A percentile compares a stretch with the other conserved stretches of the same genome.
Conservation (phyloP, 208 protist species). For the Leishmania aethiopica region DNA sequence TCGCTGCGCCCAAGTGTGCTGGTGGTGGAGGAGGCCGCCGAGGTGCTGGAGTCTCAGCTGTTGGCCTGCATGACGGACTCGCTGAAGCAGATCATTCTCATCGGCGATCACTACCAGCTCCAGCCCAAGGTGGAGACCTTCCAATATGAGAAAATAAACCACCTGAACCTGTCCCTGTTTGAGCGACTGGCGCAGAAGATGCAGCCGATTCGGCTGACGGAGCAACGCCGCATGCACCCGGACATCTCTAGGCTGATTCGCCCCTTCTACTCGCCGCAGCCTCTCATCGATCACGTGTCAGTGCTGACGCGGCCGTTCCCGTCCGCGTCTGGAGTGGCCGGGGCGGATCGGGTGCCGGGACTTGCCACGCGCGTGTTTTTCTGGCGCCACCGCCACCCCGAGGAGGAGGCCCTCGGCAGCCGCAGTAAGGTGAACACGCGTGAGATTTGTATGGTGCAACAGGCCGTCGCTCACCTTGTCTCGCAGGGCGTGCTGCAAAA, state of each 20-base stretch:
- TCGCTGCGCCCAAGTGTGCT: conserved; percentile 85
- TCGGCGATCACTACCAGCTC: conserved; percentile 94
- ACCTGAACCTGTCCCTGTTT: conserved; percentile 90
- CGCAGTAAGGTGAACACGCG: conserved; percentile 89
- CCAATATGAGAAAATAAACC: conserved; percentile 86
- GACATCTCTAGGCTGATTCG: conserved; percentile 80
- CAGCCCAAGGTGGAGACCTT: conserved; percentile 93
- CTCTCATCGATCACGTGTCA: conserved; percentile 62
- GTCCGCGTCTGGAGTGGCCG: conserved; percentile 35
- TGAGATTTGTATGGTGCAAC: conserved; percentile 82
- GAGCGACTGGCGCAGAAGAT: conserved; percentile 71
- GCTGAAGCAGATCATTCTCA: conserved; percentile 89
- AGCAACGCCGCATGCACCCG: conserved; percentile 93
- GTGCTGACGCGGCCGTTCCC: conserved; percentile 67
- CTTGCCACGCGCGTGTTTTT: conserved; percentile 84
- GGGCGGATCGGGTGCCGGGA: conserved; percentile 61
- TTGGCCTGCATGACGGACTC: conserved; percentile 93
- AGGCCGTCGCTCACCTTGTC: conserved; percentile 73
- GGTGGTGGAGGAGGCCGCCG: conserved; percentile 94
- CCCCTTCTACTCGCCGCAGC: conserved; percentile 82
- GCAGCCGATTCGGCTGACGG: conserved; percentile 74
- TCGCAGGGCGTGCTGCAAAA: conserved; percentile 85
- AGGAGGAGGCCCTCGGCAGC: conserved; percentile 77
- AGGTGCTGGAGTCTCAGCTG: conserved; percentile 93
- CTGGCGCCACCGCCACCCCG: conserved; percentile 86